Base-by-base conservation (phyloP, 2,329 filamentous ascomycete genomes). In the Venturia oleaginea region DNA sequence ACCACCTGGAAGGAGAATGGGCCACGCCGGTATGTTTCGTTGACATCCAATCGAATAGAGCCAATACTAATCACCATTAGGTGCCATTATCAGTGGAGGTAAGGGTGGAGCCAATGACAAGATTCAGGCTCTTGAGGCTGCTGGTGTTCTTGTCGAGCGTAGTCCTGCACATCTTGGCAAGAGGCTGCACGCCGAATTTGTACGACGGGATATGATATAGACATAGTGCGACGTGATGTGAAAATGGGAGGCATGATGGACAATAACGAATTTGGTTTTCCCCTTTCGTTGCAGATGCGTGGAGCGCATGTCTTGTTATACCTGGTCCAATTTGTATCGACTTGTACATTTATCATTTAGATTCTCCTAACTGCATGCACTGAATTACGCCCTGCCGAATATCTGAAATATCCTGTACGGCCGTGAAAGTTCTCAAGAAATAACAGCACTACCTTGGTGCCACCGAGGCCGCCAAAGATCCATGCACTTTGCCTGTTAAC, bases 61-160 rank as follows among this genome's bases (percentile, higher is more conserved):
- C 51, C 37, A 30, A n/a, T 32, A 60, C 66, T 69, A 65, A 69
- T 30, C 32, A 40, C 59, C 55, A 46, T 22, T 65, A 80, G 78
- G 80, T 79, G 94, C 94, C 75, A 99, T 99, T 76, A 93, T 99
- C 69, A 91, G 90, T 70, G 94, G 94, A 72, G 94, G 94, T 73
- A 97, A 97, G 86, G 94, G 94, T 75, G 94, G 92, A 76, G 94
- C 94, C 69, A 92, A 97, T 81, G 95, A 91, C 76, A 99, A 99
- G 89, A 99, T 99, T 80, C 84, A 87, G 73, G 94, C 94, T 67
- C 87, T 99, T 67, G 90, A 97, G 83, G 84, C 85, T 69, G 94
- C 94, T 68, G 94, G 94, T 77, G 94, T 97, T 72, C 86, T 97
- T 72, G 94, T 99, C 70, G 93, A 97, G 87, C 88, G 91, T 78